Conservation (phyloP, 2,329 filamentous ascomycete species). For the Arthrobotrys megalospora region DNA sequence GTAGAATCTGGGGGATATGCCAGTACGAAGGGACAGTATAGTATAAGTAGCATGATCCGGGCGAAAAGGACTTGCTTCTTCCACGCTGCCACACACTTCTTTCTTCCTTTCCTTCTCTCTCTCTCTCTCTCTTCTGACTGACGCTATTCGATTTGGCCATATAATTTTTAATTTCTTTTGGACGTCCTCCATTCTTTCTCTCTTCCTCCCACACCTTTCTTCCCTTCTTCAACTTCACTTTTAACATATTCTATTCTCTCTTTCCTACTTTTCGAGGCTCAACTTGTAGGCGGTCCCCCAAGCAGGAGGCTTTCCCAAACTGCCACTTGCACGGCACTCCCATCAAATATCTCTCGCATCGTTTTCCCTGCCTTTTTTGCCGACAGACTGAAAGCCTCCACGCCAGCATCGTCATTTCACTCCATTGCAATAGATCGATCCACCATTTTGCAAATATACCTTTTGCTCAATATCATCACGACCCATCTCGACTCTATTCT, state of each 20-base stretch:
- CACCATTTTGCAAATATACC: too few relatives aligned
- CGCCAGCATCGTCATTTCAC: conserved; percentile 2
- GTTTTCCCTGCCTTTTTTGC: not conserved
- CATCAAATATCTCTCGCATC: too few relatives aligned
- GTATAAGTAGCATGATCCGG: conserved; percentile 11
- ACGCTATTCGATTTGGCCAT: conserved; percentile 49
- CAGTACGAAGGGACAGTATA: not conserved
- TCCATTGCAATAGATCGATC: not conserved
- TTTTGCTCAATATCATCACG: not conserved
- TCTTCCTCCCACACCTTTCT: conserved; percentile 33
- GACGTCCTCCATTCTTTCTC: conserved; percentile 55
- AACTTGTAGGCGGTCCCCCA: too few relatives aligned
- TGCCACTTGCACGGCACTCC: too few relatives aligned
- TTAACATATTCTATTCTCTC: not conserved
- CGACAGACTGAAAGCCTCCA: conserved; percentile 12
- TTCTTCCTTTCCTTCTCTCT: not conserved
- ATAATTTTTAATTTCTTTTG: conserved; percentile 61
- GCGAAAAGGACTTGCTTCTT: conserved; percentile 17
- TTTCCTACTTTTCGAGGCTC: too few relatives aligned
- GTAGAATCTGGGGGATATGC: too few relatives aligned
- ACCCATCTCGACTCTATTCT: not conserved
- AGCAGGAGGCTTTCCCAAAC: too few relatives aligned
- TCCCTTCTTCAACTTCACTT: conserved; percentile 18
- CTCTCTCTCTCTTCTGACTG: conserved; percentile 14
- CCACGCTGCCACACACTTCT: conserved; percentile 7